Percentiles rank a stretch among this genome's conserved stretches.
Evolutionary conservation across 2,329 filamentous ascomycete species (phyloP).

Genomic region (Hortaea werneckii): DNA sequence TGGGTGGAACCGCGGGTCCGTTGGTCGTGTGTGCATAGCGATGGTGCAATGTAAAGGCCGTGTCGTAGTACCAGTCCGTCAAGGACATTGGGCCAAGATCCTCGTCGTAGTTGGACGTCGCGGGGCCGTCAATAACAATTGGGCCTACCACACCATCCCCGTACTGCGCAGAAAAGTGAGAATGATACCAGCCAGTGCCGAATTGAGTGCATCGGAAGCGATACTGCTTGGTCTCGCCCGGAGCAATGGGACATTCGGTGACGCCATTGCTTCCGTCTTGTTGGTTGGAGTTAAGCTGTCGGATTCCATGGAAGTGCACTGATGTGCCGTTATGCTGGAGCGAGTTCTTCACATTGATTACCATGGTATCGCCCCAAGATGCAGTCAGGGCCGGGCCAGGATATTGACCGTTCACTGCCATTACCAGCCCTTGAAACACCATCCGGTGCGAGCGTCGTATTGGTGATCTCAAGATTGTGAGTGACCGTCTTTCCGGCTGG

Average conservation of each 20-base stretch:
- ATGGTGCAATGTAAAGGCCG: conserved; percentile 12
- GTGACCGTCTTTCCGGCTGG: too few relatives aligned
- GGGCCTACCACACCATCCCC: not conserved
- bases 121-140: not conserved
- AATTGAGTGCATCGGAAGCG: not conserved
- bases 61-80: conserved; percentile 7
- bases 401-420: conserved; percentile 12
- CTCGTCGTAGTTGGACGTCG: not conserved
- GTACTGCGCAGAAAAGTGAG: not conserved
- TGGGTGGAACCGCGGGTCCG: not conserved
- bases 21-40: not conserved
- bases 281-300: not conserved
- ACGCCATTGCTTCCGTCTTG: not conserved
- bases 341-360: conserved; percentile 18
- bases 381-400: not conserved
- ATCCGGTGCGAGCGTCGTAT: conserved; percentile 36
- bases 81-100: not conserved
- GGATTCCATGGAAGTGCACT: not conserved
- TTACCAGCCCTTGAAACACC: conserved; percentile 29
- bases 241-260: not conserved
- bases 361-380: conserved; percentile 17
- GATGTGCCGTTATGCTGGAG: not conserved
- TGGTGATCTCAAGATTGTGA: conserved; percentile 20
- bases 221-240: not conserved
- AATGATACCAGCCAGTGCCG: not conserved